These are phyloP conservation scores for Paulownia fortunei DNA, from an alignment of 257 asterid genomes.

Conservation along the genomic window DNA sequence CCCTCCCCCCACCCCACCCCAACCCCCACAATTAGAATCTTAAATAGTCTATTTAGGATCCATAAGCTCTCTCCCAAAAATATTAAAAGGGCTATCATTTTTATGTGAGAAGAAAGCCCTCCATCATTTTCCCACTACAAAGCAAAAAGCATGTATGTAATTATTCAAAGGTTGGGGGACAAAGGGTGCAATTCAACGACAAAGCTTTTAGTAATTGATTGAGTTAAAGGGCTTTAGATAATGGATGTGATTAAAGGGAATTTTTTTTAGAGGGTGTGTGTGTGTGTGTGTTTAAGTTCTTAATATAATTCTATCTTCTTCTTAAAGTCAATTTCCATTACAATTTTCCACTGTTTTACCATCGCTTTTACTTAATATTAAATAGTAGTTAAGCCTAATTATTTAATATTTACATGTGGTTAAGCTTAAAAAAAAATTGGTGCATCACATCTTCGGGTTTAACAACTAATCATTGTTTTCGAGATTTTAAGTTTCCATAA, in stretches of 20 bases:
- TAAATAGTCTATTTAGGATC: conserved; percentile 43
- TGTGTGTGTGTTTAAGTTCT: conserved; percentile 2
- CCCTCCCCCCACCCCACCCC: not conserved
- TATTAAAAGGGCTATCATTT: conserved; percentile 43
- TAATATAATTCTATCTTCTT: conserved; percentile 31
- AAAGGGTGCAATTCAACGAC: conserved; percentile 68
- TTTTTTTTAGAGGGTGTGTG: not conserved
- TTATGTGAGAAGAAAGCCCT: conserved; percentile 54
- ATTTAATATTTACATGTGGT: conserved; percentile 14
- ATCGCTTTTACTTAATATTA: not conserved
- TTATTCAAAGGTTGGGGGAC: conserved; percentile 61
- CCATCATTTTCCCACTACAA: conserved; percentile 64
- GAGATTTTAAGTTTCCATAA: conserved; percentile 45
- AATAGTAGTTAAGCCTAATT: conserved; percentile 28
- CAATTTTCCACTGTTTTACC: not conserved
- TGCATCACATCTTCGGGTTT: not conserved
- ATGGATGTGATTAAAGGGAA: conserved; percentile 31
- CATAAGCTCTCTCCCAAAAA: conserved; percentile 43
- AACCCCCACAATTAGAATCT: conserved; percentile 43
- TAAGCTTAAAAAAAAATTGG: not conserved
- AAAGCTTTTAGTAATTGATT: conserved; percentile 43
- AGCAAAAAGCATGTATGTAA: conserved; percentile 51
- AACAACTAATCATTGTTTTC: conserved; percentile 44
- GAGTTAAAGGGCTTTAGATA: conserved; percentile 35
- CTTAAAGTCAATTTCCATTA: conserved; percentile 35